Percentiles rank a stretch among this genome's conserved stretches.
phyloP scores from a whole-genome alignment of 306 rosid genomes.

The Mimosa bimucronata region DNA sequence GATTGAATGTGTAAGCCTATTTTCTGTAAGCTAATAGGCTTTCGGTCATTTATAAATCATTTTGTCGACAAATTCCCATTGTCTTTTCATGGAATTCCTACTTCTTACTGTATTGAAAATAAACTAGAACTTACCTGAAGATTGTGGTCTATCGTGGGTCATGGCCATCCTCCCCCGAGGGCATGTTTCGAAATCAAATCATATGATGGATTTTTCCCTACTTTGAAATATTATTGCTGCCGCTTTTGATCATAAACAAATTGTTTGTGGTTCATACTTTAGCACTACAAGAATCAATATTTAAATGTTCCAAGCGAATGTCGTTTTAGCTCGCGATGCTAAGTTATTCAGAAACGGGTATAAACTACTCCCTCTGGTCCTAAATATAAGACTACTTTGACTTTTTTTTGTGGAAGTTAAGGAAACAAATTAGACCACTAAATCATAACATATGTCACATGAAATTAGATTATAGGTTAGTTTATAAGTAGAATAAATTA shows the following conservation, averaged over 20 bases:
- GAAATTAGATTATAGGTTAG: too few species aligned
- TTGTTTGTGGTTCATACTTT: too few species aligned
- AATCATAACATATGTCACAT: too few species aligned
- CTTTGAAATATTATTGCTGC: too few species aligned
- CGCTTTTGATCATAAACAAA: too few species aligned
- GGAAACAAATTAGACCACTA: too few species aligned
- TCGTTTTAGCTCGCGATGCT: neutral
- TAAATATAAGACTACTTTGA: too few species aligned
- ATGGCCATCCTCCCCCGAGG: neutral
- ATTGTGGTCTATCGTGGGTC: neutral
- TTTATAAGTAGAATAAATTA: too few species aligned
- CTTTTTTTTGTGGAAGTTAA: too few species aligned
- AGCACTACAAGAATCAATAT: neutral
- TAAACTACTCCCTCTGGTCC: too few species aligned
- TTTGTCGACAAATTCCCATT: neutral
- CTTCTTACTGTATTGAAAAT: neutral
- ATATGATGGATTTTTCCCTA: neutral
- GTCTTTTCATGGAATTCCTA: neutral
- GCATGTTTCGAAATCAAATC: neutral
- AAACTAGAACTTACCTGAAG: neutral
- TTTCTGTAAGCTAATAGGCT: conserved; percentile 23
- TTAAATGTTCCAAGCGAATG: neutral
- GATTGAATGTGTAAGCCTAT: conserved; percentile 12
- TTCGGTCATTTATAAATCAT: neutral
- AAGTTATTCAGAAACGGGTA: neutral